These are phyloP conservation scores for Penicillium canariense DNA, from an alignment of 495 filamentous ascomycete species.

Conservation along the genomic window DNA sequence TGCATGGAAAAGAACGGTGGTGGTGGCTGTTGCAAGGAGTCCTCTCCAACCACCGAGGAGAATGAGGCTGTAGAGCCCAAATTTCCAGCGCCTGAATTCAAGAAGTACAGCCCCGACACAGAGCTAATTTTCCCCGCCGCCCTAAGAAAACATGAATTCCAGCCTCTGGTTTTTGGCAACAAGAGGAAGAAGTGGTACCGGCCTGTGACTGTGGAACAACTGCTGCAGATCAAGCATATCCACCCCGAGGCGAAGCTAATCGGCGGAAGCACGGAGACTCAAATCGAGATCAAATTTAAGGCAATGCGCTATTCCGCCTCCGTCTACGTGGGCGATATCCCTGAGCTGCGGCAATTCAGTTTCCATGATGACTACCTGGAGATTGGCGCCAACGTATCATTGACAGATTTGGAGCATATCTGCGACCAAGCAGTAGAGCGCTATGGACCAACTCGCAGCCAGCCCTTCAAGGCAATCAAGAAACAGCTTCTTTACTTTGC, in stretches of 20 bases:
- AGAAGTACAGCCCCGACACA: conserved; percentile 87
- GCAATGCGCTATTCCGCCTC: conserved; percentile 84
- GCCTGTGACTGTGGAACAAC: conserved; percentile 80
- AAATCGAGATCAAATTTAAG: conserved; percentile 99
- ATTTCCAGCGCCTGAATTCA: conserved; percentile 61
- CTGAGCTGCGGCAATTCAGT: conserved; percentile 75
- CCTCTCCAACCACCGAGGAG: conserved; percentile 13
- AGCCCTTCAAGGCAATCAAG: conserved; percentile 54
- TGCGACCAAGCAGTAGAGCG: conserved; percentile 74
- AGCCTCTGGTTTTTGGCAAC: conserved; percentile 84
- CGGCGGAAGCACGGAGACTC: conserved; percentile 93
- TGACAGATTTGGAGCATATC: conserved; percentile 67
- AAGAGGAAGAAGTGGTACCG: conserved; percentile 94
- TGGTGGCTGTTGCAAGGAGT: conserved; percentile 40
- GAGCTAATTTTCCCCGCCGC: conserved; percentile 92
- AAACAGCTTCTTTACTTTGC: conserved; percentile 78
- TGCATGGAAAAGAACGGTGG: conserved; percentile 52
- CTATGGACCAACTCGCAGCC: conserved; percentile 69
- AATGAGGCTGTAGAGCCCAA: conserved; percentile 24
- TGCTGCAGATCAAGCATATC: conserved; percentile 84
- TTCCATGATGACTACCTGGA: conserved; percentile 79
- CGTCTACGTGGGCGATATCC: conserved; percentile 90
- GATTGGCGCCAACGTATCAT: conserved; percentile 85
- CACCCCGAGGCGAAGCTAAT: conserved; percentile 91
- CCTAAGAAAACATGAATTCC: conserved; percentile 76